These are phyloP conservation scores for Torulaspora delbrueckii DNA, from an alignment of 805 yeast genomes.

Conservation along the genomic window DNA sequence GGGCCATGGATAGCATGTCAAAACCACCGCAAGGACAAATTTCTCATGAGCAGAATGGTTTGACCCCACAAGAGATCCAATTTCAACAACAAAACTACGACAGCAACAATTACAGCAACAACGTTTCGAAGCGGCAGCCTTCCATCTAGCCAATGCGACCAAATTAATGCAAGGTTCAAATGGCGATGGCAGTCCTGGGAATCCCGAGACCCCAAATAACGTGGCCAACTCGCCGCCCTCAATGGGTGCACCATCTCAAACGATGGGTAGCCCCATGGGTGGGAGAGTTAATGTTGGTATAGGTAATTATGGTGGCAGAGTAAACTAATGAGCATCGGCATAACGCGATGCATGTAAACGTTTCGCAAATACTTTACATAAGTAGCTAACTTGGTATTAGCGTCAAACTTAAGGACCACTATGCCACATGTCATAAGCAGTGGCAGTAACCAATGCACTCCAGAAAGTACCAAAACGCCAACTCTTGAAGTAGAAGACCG, in stretches of 20 bases:
- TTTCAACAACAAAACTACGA: conserved; percentile 33
- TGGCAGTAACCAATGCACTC: conserved; percentile 8
- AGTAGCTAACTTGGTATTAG: background rate
- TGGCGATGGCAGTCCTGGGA: conserved; percentile 8
- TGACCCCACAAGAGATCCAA: conserved; percentile 35
- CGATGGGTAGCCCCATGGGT: conserved; percentile 16
- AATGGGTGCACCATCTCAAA: conserved; percentile 8
- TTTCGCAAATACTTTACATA: background rate
- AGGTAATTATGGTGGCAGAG: conserved; percentile 19
- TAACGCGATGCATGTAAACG: background rate
- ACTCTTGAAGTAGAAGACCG: conserved; percentile 10
- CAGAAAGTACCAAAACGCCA: conserved; percentile 16
- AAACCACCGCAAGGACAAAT: conserved; percentile 6
- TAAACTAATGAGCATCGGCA: conserved; percentile 3
- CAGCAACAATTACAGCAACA: conserved; percentile 36
- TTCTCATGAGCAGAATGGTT: conserved; percentile 20
- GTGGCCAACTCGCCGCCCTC: conserved; percentile 10
- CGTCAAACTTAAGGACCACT: background rate
- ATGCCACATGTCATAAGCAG: background rate
- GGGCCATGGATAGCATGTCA: background rate
- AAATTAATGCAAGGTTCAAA: conserved; percentile 26
- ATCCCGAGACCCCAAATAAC: conserved; percentile 5
- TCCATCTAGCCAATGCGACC: conserved; percentile 32
- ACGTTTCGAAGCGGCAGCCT: conserved; percentile 33
- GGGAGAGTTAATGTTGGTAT: conserved; percentile 26